Evolutionary conservation across 2,329 filamentous ascomycete genomes (phyloP).

Genomic region (Macrophomina tecta): DNA sequence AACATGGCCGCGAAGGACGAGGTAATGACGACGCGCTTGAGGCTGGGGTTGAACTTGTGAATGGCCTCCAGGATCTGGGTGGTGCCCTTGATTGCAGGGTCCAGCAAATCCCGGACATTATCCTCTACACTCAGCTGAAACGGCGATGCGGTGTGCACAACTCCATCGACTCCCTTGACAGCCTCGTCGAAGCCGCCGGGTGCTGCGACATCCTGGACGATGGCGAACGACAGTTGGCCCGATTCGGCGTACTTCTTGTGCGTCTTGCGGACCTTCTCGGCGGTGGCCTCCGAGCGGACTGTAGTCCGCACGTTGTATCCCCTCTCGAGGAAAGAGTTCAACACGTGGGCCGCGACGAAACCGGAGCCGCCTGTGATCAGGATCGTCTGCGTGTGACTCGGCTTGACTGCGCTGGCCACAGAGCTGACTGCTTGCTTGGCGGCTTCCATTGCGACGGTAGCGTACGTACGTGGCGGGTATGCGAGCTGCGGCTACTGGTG

Average conservation of each 20-base stretch:
- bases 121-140: slow-evolving; percentile 22
- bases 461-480: slow-evolving; percentile 3
- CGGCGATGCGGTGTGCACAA: slow-evolving; percentile 54
- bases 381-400: slow-evolving; percentile 25
- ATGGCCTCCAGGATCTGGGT: slow-evolving; percentile 46
- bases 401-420: slow-evolving; percentile 6
- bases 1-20: slow-evolving; percentile 27
- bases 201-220: slow-evolving; percentile 51
- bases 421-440: slow-evolving; percentile 10
- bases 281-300: slow-evolving; percentile 31
- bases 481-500: slow-evolving; percentile 1
- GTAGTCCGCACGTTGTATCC: slow-evolving; percentile 33
- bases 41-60: slow-evolving; percentile 20
- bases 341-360: slow-evolving; percentile 35
- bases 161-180: slow-evolving; percentile 50
- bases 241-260: slow-evolving; percentile 41
- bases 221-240: slow-evolving; percentile 50
- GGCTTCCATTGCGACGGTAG: slow-evolving; percentile 7
- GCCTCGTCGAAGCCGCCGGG: slow-evolving; percentile 46
- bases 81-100: slow-evolving; percentile 56
- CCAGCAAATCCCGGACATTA: slow-evolving; percentile 40
- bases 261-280: slow-evolving; percentile 45
- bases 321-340: slow-evolving; percentile 32
- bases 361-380: slow-evolving; percentile 36
- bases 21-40: slow-evolving; percentile 36